Percentiles rank a stretch among this genome's conserved stretches.
Evolutionary conservation across 164 flowering plant species (phyloP).

Genomic region (Vitis cinerea): DNA sequence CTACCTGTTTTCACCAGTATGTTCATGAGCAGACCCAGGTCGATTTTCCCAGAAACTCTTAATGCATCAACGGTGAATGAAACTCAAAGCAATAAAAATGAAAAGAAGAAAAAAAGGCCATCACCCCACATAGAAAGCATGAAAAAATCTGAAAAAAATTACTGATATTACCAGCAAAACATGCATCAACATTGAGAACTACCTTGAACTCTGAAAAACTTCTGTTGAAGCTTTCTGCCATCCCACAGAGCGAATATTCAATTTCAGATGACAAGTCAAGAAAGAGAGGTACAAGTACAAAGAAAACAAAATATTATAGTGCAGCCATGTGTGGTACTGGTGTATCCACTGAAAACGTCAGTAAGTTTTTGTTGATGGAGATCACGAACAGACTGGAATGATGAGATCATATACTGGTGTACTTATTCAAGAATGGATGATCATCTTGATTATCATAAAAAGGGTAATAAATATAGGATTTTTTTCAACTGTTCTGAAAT

Average conservation of each 20-base stretch:
- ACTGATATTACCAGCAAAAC: background rate
- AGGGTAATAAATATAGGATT: too few species aligned
- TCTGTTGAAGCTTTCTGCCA: background rate
- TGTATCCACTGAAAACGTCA: too few species aligned
- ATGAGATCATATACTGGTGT: too few species aligned
- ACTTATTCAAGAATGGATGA: too few species aligned
- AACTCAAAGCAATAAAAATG: background rate
- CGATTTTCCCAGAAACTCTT: background rate
- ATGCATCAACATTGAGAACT: background rate
- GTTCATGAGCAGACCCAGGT: background rate
- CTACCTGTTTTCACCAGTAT: constrained; percentile 3
- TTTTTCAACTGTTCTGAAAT: too few species aligned
- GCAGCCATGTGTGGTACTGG: too few species aligned
- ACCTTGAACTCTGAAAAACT: background rate
- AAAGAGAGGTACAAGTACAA: background rate
- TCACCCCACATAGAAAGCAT: too few species aligned
- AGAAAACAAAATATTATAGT: too few species aligned
- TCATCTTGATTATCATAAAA: too few species aligned
- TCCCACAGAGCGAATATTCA: background rate
- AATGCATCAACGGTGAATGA: constrained; percentile 9
- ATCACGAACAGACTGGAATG: too few species aligned
- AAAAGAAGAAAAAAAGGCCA: background rate
- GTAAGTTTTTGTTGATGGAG: too few species aligned
- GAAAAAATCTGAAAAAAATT: background rate
- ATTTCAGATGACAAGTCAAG: constrained; percentile 1